Evolutionary conservation across 345 rosid species (phyloP), one percentile per base, ranked within the genome.

Genomic region (Euclidium syriacum): DNA sequence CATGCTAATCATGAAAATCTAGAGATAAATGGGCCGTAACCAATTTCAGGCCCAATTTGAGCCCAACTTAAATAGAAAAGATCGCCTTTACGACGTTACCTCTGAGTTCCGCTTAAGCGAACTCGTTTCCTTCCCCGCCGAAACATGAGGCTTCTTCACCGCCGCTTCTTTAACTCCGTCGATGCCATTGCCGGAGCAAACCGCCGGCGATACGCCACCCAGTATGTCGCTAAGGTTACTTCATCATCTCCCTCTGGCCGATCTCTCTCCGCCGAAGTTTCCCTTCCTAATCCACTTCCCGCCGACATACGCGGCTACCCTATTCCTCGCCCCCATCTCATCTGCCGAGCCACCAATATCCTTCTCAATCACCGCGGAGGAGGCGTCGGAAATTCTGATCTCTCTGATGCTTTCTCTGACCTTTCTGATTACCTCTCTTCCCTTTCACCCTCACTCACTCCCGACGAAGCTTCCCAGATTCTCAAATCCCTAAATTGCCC

Each of bases 401-500:
- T 22, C 33, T 4, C 52, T 26, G 59, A 81, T 52, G 69, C 85
- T 10, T 72, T 83, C 75, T 40, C 44, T 24, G 61, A 66, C 27
- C 86, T 92, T 50, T 50, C 80, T 5, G 72, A 79, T 38, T 92
- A 82, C 75, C 75, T 87, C 79, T 75, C 84, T 41, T 72, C 87
- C 4, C 83, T 81, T 35, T 77, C 90, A 38, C 71, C 79, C 44
- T 49, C 84, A 24, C 84, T 92, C 62, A 82, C 98, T 58, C 68
- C 83, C 61, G 24, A 76, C 27, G 98, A 92, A 73, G 88, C 81
- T 73, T 92, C 96, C 43, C 81, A 81, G 53, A 85, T 88, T 40
- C 81, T 91, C 61, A 91, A 91, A 52, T 82, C 94, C 81, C 76
- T 92, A n/a, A 89, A 78, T 41, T 75, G 67, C 63, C 89, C 96